phyloP scores from a whole-genome alignment of 345 rosid species.

The Citrus trifoliata region DNA sequence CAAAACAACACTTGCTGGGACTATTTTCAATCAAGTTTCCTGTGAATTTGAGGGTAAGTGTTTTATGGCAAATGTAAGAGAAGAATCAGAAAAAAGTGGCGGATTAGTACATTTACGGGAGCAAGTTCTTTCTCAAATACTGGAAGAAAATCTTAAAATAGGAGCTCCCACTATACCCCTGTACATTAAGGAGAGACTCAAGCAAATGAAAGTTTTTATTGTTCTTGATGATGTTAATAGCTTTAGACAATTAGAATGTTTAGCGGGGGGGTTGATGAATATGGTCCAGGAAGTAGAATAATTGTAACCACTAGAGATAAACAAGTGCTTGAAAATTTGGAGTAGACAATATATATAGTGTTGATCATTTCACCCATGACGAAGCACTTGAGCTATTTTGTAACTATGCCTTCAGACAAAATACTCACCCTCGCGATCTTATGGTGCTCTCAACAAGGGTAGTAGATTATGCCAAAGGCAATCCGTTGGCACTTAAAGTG shows the following conservation, averaged over 20 bases:
- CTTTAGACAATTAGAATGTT: background rate
- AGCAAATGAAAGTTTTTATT: background rate
- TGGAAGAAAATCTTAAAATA: background rate
- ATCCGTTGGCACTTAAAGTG: conserved; percentile 15
- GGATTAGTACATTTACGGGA: background rate
- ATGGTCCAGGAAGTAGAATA: conserved; percentile 14
- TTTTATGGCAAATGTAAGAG: background rate
- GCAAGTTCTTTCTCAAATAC: background rate
- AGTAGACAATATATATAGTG: background rate
- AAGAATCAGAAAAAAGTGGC: background rate
- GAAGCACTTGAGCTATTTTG: conserved; percentile 16
- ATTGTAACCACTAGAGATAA: conserved; percentile 14
- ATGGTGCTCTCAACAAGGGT: background rate
- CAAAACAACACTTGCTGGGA: background rate
- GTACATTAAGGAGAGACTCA: background rate
- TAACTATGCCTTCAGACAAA: background rate
- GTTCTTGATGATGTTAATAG: conserved; percentile 6
- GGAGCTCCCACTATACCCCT: background rate
- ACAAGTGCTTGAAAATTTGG: background rate
- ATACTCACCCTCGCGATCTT: background rate
- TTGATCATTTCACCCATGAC: background rate
- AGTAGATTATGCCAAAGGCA: conserved; percentile 15
- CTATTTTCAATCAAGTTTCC: background rate
- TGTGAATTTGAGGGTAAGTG: background rate
- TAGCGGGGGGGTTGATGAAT: background rate